Base-by-base conservation (phyloP, 495 filamentous ascomycete species). In the Penicillium pulvis region DNA sequence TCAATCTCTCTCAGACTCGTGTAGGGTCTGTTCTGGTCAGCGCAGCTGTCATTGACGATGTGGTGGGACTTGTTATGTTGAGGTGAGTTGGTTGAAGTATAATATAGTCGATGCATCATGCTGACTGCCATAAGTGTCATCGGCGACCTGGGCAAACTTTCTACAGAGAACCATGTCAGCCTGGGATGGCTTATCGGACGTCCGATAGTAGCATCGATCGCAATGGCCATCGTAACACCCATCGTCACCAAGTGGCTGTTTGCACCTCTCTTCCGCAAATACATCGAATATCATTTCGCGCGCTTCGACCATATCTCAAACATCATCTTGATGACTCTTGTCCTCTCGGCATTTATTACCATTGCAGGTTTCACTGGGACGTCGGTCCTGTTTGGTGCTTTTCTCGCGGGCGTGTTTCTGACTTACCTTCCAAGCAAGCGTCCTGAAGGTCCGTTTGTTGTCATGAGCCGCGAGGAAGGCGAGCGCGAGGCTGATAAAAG, bases 31-130 rank as follows among this genome's bases (percentile, higher is more conserved):
- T 74, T 3, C 67, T 74, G 14, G 64, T 74, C 31, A 85, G 83
- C 56, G 89, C 88, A 2, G 90, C 90, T 23, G 87, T 93, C 73
- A 83, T 94, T 64, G 90, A 93, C 68, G 90, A 92, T 73, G 87
- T 94, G 0, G 79, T 88, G n/a, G 90, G 90, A 0, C 74, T 93
- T 30, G 82, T 93, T 8, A 85, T 92, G 77, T 82, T 88, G n/a
- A 84, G 88, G 67, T 72, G 2, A 11, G 47, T 31, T 48, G 12
- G n/a, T 42, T 56, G 36, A 36, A 31, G 2, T 23, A 9, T 16
- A 10, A 9, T 51, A 8, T 17, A 6, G 7, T 7, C 6, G 30
- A 39, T 60, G 16, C 3, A 23, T 39, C 9, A 52, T 19, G n/a
- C 33, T 57, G 20, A 53, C 58, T 55, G 33, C 5, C 54, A 26